A percentile compares a stretch with the other conserved stretches of the same genome.
phyloP scores from a whole-genome alignment of 2,329 filamentous ascomycete genomes.

The Pestalotiopsis sp. region DNA sequence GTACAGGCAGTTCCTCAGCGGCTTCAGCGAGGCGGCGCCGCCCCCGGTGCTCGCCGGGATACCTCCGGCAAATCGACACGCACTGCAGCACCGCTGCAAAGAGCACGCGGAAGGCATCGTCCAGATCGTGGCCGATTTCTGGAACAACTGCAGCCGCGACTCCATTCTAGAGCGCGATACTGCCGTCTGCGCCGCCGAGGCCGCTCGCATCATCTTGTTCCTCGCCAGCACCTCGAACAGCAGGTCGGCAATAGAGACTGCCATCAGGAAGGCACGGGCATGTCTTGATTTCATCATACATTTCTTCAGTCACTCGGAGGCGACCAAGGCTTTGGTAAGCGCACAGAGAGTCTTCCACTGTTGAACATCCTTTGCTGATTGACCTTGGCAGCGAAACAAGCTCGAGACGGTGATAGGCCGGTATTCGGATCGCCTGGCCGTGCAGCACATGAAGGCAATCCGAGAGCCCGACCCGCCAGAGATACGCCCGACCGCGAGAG shows the following conservation, averaged over 20 bases:
- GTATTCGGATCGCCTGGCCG: constrained; percentile 25
- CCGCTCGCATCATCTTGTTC: constrained; percentile 38
- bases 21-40: constrained; percentile 40
- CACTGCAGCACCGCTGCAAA: constrained; percentile 33
- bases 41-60: constrained; percentile 27
- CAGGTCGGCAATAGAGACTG: constrained; percentile 20
- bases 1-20: constrained; percentile 41
- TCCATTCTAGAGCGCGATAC: constrained; percentile 39
- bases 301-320: constrained; percentile 28
- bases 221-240: constrained; percentile 18
- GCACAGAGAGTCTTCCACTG: not conserved
- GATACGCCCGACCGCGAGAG: constrained; percentile 19
- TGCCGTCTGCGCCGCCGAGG: constrained; percentile 43
- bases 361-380: not conserved
- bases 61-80: constrained; percentile 25
- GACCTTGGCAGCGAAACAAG: constrained; percentile 21
- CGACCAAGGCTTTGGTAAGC: constrained; percentile 28
- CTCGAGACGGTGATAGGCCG: constrained; percentile 27
- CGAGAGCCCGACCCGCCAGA: constrained; percentile 20
- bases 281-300: constrained; percentile 28
- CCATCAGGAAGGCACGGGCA: constrained; percentile 24
- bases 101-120: constrained; percentile 39
- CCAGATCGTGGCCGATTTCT: constrained; percentile 31
- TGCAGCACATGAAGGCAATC: constrained; percentile 23
- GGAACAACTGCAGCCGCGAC: constrained; percentile 21